Evolutionary conservation across 2,329 filamentous ascomycete species (phyloP).

Genomic region (Catunica adiposa): DNA sequence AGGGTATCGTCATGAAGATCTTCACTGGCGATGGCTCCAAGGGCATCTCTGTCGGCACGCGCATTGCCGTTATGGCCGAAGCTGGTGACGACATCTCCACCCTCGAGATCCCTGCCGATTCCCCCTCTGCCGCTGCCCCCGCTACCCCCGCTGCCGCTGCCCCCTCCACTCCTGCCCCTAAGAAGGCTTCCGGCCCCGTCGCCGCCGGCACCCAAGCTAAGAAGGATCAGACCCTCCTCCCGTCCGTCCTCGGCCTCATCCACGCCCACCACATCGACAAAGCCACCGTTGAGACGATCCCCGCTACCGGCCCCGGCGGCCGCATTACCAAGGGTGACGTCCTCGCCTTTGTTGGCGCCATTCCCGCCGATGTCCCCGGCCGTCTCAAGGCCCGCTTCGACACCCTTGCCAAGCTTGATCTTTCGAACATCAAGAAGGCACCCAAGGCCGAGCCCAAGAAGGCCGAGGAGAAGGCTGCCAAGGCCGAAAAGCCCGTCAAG

Average conservation of each 20-base stretch:
- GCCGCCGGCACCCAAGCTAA: conserved; percentile 22
- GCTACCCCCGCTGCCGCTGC: conserved; percentile 8
- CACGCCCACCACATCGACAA: conserved; percentile 62
- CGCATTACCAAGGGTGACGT: conserved; percentile 91
- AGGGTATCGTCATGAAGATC: conserved; percentile 75
- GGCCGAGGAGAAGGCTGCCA: conserved; percentile 23
- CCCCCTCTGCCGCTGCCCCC: conserved; percentile 19
- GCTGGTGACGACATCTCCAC: conserved; percentile 59
- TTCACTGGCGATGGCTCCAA: conserved; percentile 57
- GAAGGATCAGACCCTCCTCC: conserved; percentile 44
- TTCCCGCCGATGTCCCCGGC: conserved; percentile 54
- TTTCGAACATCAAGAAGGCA: conserved; percentile 85
- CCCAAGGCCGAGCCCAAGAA: conserved; percentile 28
- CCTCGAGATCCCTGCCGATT: conserved; percentile 58
- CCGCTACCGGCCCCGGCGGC: conserved; percentile 71
- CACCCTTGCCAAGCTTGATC: conserved; percentile 68
- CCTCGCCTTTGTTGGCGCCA: conserved; percentile 69
- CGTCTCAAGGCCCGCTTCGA: conserved; percentile 54
- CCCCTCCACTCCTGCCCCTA: conserved; percentile 12
- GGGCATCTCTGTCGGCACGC: conserved; percentile 56
- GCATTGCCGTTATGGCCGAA: conserved; percentile 74
- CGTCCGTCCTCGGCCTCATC: conserved; percentile 70
- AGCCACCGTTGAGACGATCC: conserved; percentile 64
- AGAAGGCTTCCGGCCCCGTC: conserved; percentile 22
- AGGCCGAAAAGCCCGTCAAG: conserved; percentile 24